phyloP scores from a whole-genome alignment of 768 basidiomycete genomes.

The Trametes cubensis region DNA sequence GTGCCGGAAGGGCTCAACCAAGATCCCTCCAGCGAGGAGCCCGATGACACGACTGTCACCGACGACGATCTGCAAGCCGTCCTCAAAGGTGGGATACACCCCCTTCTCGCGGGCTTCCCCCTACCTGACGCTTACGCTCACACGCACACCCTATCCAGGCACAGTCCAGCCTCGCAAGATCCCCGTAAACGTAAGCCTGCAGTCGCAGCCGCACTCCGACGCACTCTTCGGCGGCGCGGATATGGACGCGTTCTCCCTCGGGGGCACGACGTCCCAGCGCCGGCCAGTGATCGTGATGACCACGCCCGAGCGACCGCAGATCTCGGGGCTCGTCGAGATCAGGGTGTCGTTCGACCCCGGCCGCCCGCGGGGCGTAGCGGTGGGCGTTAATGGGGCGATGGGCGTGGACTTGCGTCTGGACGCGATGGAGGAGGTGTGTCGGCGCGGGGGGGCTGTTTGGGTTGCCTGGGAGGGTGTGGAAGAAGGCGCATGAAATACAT shows the following conservation, averaged over 20 bases:
- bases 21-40: constrained; percentile 50
- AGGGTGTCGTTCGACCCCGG: constrained; percentile 62
- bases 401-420: constrained; percentile 47
- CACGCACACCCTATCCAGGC: constrained; percentile 39
- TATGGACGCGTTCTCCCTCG: constrained; percentile 39
- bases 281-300: constrained; percentile 63
- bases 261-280: constrained; percentile 25
- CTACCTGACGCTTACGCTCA: neutral
- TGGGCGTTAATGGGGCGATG: constrained; percentile 63
- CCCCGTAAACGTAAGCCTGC: constrained; percentile 72
- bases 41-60: constrained; percentile 52
- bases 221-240: constrained; percentile 45
- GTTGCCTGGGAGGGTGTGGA: constrained; percentile 68
- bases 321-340: constrained; percentile 67
- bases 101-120: constrained; percentile 8
- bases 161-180: constrained; percentile 59
- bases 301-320: constrained; percentile 64
- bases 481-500: constrained; percentile 25
- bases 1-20: constrained; percentile 48
- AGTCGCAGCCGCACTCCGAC: constrained; percentile 37
- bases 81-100: constrained; percentile 50
- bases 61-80: constrained; percentile 64
- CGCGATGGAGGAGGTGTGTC: constrained; percentile 67
- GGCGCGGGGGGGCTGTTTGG: constrained; percentile 74
- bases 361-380: constrained; percentile 54